Conservation (phyloP, 2,329 filamentous ascomycete genomes). For the Diaporthe caulivora region DNA sequence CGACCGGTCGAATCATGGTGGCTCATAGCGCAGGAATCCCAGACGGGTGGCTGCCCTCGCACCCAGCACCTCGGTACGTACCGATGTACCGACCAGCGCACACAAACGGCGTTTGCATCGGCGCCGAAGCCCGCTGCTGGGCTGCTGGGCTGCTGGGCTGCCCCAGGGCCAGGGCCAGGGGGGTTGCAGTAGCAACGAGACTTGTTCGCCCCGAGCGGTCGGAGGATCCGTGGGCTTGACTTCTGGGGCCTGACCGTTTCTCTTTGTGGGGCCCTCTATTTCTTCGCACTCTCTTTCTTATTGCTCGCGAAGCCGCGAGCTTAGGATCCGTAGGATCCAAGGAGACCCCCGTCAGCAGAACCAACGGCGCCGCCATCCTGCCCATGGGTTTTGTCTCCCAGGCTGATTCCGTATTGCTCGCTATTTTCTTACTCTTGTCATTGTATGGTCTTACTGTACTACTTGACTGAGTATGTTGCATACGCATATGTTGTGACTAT, state of each 20-base stretch:
- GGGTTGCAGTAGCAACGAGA: neutral
- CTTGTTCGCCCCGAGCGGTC: neutral
- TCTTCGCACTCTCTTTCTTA: neutral
- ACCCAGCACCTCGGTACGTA: slow-evolving; percentile 12
- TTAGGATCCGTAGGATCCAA: neutral
- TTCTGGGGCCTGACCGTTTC: neutral
- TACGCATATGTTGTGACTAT: neutral
- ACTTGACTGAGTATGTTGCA: neutral
- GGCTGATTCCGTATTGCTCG: neutral
- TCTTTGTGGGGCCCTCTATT: neutral
- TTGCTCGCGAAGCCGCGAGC: slow-evolving; percentile 16
- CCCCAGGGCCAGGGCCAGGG: neutral
- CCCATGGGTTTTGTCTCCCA: neutral
- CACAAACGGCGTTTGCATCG: slow-evolving; percentile 7
- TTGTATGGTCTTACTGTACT: slow-evolving; percentile 7
- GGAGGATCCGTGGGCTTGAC: neutral
- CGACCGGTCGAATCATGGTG: slow-evolving; percentile 3
- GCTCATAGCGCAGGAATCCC: slow-evolving; percentile 17
- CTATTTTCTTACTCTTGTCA: neutral
- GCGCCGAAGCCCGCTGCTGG: slow-evolving; percentile 7
- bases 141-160: neutral
- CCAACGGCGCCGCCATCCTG: slow-evolving; percentile 3
- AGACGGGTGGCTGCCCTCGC: neutral
- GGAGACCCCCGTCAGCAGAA: slow-evolving; percentile 27
- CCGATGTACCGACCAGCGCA: neutral